Conservation (phyloP, 495 filamentous ascomycete species). For the Penicillium psychrofluorescens region DNA sequence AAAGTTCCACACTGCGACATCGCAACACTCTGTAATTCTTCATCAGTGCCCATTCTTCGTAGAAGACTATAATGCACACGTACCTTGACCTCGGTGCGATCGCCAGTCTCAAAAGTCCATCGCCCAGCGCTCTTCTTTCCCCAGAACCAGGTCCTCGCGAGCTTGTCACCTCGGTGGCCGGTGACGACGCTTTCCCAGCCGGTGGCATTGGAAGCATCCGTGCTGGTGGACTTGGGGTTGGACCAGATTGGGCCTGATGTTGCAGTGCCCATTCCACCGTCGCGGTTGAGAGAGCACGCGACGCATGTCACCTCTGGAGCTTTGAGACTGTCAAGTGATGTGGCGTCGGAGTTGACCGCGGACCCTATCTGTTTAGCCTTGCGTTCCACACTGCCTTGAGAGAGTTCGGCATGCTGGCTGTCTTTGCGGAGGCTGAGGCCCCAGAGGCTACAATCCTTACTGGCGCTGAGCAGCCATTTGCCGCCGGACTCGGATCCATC, state of each 20-base stretch:
- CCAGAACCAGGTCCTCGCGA: slow-evolving; percentile 95
- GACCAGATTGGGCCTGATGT: slow-evolving; percentile 71
- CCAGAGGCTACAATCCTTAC: slow-evolving; percentile 84
- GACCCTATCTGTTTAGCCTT: slow-evolving; percentile 79
- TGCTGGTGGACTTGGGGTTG: slow-evolving; percentile 51
- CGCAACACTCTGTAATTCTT: slow-evolving; percentile 55
- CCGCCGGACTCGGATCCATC: slow-evolving; percentile 81
- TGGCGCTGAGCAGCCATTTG: slow-evolving; percentile 92
- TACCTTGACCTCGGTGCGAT: slow-evolving; percentile 70
- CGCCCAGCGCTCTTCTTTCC: slow-evolving; percentile 84
- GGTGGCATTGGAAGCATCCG: slow-evolving; percentile 59
- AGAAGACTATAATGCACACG: slow-evolving; percentile 1
- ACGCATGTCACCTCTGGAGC: slow-evolving; percentile 85
- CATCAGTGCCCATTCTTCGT: not conserved
- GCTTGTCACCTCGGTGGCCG: slow-evolving; percentile 79
- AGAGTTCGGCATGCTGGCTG: slow-evolving; percentile 87
- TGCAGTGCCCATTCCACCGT: slow-evolving; percentile 80
- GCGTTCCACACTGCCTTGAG: slow-evolving; percentile 74
- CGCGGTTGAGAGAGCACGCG: slow-evolving; percentile 82
- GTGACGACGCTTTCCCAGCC: slow-evolving; percentile 97
- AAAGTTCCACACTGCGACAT: slow-evolving; percentile 92
- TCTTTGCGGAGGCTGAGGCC: slow-evolving; percentile 91
- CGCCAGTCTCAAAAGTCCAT: slow-evolving; percentile 85
- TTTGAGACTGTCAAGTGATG: slow-evolving; percentile 67
- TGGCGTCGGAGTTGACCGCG: slow-evolving; percentile 28